phyloP scores from a whole-genome alignment of 345 rosid genomes.

The Streptanthus diversifolius region DNA sequence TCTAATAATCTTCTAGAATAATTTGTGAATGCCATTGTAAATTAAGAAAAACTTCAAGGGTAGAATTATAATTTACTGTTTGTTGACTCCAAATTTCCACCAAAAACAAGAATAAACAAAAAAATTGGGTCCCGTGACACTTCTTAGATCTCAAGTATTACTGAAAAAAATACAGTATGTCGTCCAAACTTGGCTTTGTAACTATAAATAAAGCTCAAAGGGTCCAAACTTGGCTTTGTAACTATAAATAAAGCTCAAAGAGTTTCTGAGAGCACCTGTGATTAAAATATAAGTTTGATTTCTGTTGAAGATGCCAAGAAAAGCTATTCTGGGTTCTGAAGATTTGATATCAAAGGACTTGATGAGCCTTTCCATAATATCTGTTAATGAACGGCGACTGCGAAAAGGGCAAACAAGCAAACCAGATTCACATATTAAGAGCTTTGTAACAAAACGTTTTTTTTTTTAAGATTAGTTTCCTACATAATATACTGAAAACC shows the following conservation, averaged over 20 bases:
- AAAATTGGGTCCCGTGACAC: slow-evolving; percentile 8
- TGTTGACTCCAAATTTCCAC: slow-evolving; percentile 11
- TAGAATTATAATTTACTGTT: background rate
- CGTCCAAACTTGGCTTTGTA: background rate
- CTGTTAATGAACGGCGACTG: slow-evolving; percentile 84
- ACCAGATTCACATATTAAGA: background rate
- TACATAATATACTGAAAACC: background rate
- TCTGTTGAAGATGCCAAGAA: slow-evolving; percentile 20
- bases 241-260: slow-evolving; percentile 22
- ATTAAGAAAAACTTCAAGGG: background rate
- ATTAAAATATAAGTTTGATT: background rate
- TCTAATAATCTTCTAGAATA: background rate
- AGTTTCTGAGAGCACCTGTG: slow-evolving; percentile 32
- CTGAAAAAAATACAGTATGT: slow-evolving; percentile 1
- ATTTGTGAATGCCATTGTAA: background rate
- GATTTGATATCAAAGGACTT: slow-evolving; percentile 47
- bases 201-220: slow-evolving; percentile 22
- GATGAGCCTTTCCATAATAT: slow-evolving; percentile 85
- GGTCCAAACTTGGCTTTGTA: slow-evolving; percentile 7
- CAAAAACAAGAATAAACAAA: slow-evolving; percentile 15
- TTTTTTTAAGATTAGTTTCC: too few species aligned
- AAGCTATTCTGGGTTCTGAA: slow-evolving; percentile 6
- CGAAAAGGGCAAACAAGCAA: slow-evolving; percentile 17
- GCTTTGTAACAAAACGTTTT: background rate
- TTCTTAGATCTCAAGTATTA: slow-evolving; percentile 13